Evolutionary conservation across 2,329 filamentous ascomycete genomes (phyloP), one percentile per base, ranked within the genome.

Genomic region (Apiospora phragmitis): DNA sequence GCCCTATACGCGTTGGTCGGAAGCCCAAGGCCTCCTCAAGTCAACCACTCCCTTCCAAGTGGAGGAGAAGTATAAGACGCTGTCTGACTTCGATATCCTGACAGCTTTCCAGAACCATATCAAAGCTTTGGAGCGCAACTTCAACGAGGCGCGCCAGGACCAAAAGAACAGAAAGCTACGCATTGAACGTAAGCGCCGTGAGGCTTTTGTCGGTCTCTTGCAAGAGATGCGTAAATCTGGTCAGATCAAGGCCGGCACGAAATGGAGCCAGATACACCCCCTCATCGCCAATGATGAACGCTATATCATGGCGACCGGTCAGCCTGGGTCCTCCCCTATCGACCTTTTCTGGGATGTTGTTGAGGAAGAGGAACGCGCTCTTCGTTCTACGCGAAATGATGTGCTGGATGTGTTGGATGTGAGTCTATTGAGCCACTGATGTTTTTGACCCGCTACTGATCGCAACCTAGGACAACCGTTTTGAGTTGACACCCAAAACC

Each of bases 311-410:
- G 94, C 97, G 86, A 88, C 95, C 71, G 95, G 94, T 68, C 94
- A 97, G 79, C 83, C 89, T 71, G 95, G 95, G 70, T 97, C 95
- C 5, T 93, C 90, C 5, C 94, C 96, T 18, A 87, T 97, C 74
- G 94, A 98, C 77, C 86, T 99, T 8, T 98, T 99, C 84, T 98
- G 95, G 94, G 96, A 99, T 80, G 86, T 95, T 66, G 88, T 98
- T 35, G 96, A 98, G 80, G 94, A 97, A 80, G 94, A 98, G 80
- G 95, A 99, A 78, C 90, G 93, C 71, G 91, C 92, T n/a, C 85
- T 98, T 66, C 92, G 95, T 72, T 91, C 90, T 67, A 91, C 92
- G 67, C 88, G 94, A 72, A 97, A 96, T 79, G 91, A 94, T 78
- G 93, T 97, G 49, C 85, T 96, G 74, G 94, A 97, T 82, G 94